phyloP scores from a whole-genome alignment of 2,329 filamentous ascomycete species.

The Microsporum canis region DNA sequence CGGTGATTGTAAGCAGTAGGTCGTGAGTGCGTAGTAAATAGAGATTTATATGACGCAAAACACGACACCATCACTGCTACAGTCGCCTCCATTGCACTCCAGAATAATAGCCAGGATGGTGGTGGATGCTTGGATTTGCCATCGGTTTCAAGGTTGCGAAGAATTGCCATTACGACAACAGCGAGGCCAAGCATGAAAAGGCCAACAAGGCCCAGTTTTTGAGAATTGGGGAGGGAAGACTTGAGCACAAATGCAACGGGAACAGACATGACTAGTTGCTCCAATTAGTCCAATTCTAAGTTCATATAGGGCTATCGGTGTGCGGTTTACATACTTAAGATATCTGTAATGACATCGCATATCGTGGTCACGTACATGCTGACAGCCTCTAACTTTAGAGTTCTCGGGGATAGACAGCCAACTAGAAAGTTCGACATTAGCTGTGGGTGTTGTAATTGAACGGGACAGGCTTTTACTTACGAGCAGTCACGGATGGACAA shows the following conservation, averaged over 20 bases:
- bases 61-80: constrained; percentile 12
- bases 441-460: not conserved
- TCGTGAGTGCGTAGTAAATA: constrained; percentile 8
- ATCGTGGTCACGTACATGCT: constrained; percentile 8
- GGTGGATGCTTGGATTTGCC: constrained; percentile 10
- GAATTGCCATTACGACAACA: constrained; percentile 10
- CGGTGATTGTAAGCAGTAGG: not conserved
- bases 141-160: constrained; percentile 10
- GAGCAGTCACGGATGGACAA: constrained; percentile 5
- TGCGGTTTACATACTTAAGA: constrained; percentile 7
- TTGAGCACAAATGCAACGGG: constrained; percentile 10
- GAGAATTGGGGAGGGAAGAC: constrained; percentile 8
- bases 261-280: constrained; percentile 8
- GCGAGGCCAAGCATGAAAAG: constrained; percentile 11
- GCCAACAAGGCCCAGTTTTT: constrained; percentile 12
- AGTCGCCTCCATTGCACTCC: constrained; percentile 10
- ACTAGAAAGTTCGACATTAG: constrained; percentile 1
- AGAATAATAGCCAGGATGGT: constrained; percentile 10
- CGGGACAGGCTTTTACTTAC: not conserved
- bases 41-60: constrained; percentile 12
- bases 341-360: constrained; percentile 10
- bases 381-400: constrained; percentile 8
- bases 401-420: constrained; percentile 2
- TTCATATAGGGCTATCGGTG: not conserved
- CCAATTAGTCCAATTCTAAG: not conserved